Percentiles rank a stretch among this genome's conserved stretches.
These are phyloP conservation scores for Acer saccharum DNA, from an alignment of 345 rosid genomes.

Conservation along the genomic window DNA sequence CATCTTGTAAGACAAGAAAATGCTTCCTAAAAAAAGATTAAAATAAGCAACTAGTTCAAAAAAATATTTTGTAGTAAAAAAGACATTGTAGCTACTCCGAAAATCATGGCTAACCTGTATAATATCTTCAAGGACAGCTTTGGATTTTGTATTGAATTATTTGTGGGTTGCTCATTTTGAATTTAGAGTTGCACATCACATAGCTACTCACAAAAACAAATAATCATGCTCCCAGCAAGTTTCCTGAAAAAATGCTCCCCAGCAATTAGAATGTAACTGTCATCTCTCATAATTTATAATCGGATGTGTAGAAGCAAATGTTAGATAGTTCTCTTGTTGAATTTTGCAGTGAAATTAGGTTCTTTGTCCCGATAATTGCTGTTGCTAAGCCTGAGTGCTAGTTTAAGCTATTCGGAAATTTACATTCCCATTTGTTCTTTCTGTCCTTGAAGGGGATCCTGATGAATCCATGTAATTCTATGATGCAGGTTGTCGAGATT, in stretches of 20 bases:
- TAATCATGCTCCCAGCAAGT: background rate
- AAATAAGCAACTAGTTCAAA: background rate
- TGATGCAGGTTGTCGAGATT: conserved; percentile 60
- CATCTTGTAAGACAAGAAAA: background rate
- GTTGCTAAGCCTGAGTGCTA: background rate
- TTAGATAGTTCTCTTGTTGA: background rate
- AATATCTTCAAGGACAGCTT: background rate
- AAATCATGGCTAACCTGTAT: background rate
- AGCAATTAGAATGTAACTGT: background rate
- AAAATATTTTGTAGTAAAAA: conserved; percentile 1
- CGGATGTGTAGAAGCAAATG: background rate
- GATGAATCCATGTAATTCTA: background rate
- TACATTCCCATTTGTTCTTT: background rate
- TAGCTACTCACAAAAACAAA: background rate
- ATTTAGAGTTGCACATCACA: background rate
- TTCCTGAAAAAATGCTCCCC: background rate
- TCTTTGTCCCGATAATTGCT: background rate
- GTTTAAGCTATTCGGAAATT: background rate
- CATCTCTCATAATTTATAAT: background rate
- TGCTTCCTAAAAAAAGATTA: background rate
- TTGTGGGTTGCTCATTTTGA: background rate
- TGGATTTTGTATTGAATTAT: background rate
- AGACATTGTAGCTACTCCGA: background rate
- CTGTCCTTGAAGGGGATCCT: background rate
- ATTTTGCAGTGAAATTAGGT: background rate